A percentile compares a stretch with the other conserved stretches of the same genome.
Evolutionary conservation across 2,329 filamentous ascomycete genomes (phyloP).

Genomic region (Endothia cerciana): DNA sequence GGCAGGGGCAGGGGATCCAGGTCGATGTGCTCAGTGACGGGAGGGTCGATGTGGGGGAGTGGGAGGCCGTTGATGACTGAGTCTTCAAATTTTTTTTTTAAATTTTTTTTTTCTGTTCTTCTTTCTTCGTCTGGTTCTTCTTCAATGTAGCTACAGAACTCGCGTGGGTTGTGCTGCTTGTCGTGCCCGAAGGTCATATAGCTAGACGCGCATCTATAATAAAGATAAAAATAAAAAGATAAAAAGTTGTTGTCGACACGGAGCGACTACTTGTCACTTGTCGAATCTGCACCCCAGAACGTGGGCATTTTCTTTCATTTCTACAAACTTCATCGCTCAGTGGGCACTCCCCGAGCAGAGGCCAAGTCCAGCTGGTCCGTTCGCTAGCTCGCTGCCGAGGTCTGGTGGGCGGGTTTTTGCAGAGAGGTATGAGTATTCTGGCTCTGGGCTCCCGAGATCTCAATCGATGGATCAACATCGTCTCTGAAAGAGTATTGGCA

Average conservation of each 20-base stretch:
- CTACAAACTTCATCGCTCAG: too few species aligned
- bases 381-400: not conserved
- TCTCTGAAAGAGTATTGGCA: too few species aligned
- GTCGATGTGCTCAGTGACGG: constrained; percentile 44
- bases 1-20: constrained; percentile 44
- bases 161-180: too few species aligned
- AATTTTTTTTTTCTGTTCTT: not conserved
- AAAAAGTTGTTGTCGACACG: too few species aligned
- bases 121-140: not conserved
- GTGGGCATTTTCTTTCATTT: too few species aligned
- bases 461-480: not conserved
- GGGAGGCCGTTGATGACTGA: constrained; percentile 36
- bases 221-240: too few species aligned
- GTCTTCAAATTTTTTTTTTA: too few species aligned
- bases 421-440: not conserved
- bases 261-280: too few species aligned
- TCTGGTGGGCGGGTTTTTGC: not conserved
- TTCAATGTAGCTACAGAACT: too few species aligned
- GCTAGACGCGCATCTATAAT: too few species aligned
- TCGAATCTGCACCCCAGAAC: too few species aligned
- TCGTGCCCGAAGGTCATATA: too few species aligned
- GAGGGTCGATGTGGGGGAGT: constrained; percentile 43
- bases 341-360: not conserved
- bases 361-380: not conserved
- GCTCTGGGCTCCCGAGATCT: not conserved